Percentiles rank a stretch among this genome's conserved stretches.
Evolutionary conservation across 1,284 basidiomycete genomes (phyloP).

Genomic region (Tetrapyrgos nigripes): DNA sequence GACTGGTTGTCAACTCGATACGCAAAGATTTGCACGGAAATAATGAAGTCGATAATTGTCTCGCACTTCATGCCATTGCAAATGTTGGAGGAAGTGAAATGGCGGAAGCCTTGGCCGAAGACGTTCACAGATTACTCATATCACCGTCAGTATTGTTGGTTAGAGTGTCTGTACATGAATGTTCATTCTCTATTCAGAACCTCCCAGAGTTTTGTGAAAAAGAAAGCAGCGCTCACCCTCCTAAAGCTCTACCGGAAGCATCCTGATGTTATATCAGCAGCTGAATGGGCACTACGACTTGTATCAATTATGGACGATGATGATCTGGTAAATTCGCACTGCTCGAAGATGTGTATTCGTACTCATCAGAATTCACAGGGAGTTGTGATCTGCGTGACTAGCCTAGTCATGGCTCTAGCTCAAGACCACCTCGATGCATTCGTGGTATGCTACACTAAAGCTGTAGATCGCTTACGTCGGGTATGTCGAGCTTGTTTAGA

Average conservation of each 20-base stretch:
- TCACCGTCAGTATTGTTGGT: conserved; percentile 77
- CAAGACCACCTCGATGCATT: conserved; percentile 94
- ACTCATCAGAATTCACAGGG: conserved; percentile 56
- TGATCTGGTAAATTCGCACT: conserved; percentile 67
- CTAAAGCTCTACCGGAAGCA: conserved; percentile 95
- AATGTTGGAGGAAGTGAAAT: conserved; percentile 98
- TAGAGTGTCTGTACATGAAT: neutral
- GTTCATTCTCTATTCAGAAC: conserved; percentile 61
- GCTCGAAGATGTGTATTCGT: conserved; percentile 13
- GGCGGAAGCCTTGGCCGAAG: conserved; percentile 93
- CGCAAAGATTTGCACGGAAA: conserved; percentile 96
- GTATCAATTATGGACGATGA: conserved; percentile 94
- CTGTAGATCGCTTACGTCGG: conserved; percentile 88
- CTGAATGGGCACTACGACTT: conserved; percentile 96
- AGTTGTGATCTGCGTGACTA: conserved; percentile 93
- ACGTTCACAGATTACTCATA: conserved; percentile 94
- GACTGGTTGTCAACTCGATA: conserved; percentile 97
- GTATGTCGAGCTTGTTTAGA: conserved; percentile 50
- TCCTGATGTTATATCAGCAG: conserved; percentile 90
- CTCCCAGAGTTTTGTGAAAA: conserved; percentile 95
- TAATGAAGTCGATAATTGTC: conserved; percentile 94
- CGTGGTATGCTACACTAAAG: conserved; percentile 92
- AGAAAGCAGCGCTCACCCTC: conserved; percentile 96
- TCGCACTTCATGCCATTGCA: conserved; percentile 97
- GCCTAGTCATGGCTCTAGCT: conserved; percentile 92